Conservation (phyloP, 202 grass and related monocot species). For the Dendrocalamus latiflorus region DNA sequence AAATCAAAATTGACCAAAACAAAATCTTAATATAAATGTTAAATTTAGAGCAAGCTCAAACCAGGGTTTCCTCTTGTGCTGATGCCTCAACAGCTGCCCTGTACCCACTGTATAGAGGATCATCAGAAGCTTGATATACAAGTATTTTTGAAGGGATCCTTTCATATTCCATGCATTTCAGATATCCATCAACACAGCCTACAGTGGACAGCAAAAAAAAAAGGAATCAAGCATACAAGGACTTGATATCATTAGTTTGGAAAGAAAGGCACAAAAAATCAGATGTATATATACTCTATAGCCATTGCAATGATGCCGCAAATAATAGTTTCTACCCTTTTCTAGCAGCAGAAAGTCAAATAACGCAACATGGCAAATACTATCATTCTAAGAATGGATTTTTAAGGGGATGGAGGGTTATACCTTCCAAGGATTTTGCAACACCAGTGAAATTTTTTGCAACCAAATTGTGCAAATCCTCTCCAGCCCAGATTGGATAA, state of each 20-base stretch:
- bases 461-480: slow-evolving; percentile 87
- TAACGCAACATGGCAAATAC: not conserved
- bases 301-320: not conserved
- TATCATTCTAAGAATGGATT: not conserved
- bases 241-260: slow-evolving; percentile 10
- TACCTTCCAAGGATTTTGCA: slow-evolving; percentile 98
- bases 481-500: slow-evolving; percentile 92
- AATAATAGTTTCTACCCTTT: not conserved
- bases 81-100: slow-evolving; percentile 78
- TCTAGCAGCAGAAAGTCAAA: not conserved
- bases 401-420: not conserved
- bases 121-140: slow-evolving; percentile 90
- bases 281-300: not conserved
- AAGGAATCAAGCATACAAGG: not conserved
- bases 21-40: slow-evolving; percentile 15
- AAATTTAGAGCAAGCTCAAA: slow-evolving; percentile 32
- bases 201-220: not conserved
- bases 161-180: slow-evolving; percentile 92
- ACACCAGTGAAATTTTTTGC: slow-evolving; percentile 80
- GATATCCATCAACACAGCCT: slow-evolving; percentile 89
- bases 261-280: not conserved
- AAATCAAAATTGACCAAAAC: slow-evolving; percentile 16
- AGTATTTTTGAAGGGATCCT: slow-evolving; percentile 94
- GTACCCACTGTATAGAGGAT: slow-evolving; percentile 87
- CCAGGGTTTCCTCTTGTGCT: slow-evolving; percentile 80